A percentile compares a stretch with the other conserved stretches of the same genome.
Evolutionary conservation across 495 filamentous ascomycete species (phyloP).

Genomic region (Penicillium malachiteum): DNA sequence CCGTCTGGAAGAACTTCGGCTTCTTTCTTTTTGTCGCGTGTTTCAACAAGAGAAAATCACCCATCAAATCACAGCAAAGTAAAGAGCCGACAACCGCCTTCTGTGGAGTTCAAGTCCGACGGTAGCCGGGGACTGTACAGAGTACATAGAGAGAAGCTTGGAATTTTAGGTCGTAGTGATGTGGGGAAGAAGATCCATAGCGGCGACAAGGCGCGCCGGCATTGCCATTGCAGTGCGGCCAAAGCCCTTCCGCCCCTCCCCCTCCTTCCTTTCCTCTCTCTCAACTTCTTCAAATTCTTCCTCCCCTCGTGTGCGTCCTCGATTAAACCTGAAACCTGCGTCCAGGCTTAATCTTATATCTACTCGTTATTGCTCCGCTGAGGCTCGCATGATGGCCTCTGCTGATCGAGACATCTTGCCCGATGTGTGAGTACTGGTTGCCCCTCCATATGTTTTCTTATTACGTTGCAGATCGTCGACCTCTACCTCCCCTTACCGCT

Average conservation of each 20-base stretch:
- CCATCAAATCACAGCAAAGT: background rate
- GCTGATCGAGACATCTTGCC: slow-evolving; percentile 54
- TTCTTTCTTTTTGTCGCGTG: slow-evolving; percentile 1
- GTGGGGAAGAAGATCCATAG: slow-evolving; percentile 44
- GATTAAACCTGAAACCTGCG: slow-evolving; percentile 12
- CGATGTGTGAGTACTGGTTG: slow-evolving; percentile 41
- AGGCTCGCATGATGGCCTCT: slow-evolving; percentile 45
- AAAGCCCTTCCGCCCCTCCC: slow-evolving; percentile 24
- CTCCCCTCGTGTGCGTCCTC: slow-evolving; percentile 23
- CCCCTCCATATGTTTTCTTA: background rate
- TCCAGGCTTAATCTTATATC: slow-evolving; percentile 13
- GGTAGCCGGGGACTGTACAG: slow-evolving; percentile 24
- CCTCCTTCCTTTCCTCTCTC: slow-evolving; percentile 22
- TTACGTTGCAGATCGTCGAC: background rate
- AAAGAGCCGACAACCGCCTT: background rate
- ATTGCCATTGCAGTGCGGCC: slow-evolving; percentile 23
- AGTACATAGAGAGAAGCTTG: background rate
- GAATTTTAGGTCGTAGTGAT: slow-evolving; percentile 19
- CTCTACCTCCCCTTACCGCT: background rate
- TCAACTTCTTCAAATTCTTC: slow-evolving; percentile 24
- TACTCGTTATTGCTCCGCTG: slow-evolving; percentile 37
- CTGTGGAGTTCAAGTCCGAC: slow-evolving; percentile 10
- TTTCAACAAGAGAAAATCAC: background rate
- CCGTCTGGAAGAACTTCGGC: slow-evolving; percentile 14
- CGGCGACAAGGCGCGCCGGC: slow-evolving; percentile 32